Percentiles rank a stretch among this genome's conserved stretches.
phyloP scores from a whole-genome alignment of 495 filamentous ascomycete genomes.

The Tuber microsphaerosporum region DNA sequence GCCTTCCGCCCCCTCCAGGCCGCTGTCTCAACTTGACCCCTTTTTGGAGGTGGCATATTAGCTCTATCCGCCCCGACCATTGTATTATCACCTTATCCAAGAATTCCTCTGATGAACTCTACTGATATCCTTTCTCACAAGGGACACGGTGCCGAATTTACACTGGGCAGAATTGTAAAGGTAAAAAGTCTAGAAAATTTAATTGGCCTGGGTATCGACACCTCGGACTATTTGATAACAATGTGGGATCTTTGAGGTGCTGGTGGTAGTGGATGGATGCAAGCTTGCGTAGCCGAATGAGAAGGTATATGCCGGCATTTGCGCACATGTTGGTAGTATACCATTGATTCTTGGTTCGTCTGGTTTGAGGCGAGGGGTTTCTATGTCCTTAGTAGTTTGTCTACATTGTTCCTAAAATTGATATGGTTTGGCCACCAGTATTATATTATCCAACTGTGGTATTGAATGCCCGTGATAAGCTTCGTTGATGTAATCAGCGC shows the following conservation, averaged over 20 bases:
- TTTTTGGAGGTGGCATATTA: not conserved
- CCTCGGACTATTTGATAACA: not conserved
- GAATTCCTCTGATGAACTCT: not conserved
- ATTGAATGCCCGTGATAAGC: not conserved
- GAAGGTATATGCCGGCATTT: not conserved
- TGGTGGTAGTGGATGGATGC: not conserved
- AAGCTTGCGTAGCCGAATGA: not conserved
- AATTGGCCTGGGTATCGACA: no score
- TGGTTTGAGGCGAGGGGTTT: not conserved
- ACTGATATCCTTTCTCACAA: not conserved
- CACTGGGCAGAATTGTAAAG: not conserved
- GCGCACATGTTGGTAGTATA: not conserved
- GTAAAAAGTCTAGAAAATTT: no score
- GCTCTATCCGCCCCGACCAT: not conserved
- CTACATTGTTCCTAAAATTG: not conserved
- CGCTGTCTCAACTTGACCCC: not conserved
- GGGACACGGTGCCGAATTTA: not conserved
- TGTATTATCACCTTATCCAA: not conserved
- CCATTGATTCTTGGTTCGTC: not conserved
- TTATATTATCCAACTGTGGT: not conserved
- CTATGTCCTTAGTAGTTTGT: not conserved
- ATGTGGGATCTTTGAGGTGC: not conserved
- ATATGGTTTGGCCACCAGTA: not conserved
- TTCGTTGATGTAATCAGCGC: not conserved
- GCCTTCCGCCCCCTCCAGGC: no score